Base-by-base conservation (phyloP, 441 rosid species). In the Viola pubescens region DNA sequence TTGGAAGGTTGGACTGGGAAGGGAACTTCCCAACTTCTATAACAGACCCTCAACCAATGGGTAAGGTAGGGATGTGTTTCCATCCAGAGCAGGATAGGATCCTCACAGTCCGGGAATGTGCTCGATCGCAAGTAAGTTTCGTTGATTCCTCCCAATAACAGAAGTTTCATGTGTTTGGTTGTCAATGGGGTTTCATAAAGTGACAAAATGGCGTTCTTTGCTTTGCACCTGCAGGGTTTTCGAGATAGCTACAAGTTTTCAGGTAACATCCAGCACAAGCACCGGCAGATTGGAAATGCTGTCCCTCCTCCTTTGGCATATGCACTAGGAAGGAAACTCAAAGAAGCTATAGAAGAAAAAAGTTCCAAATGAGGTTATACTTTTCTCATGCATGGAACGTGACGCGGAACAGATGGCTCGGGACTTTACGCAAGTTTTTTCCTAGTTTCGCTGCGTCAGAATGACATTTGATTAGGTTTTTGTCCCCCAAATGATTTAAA, bases 11-110 rank as follows among this genome's bases (percentile, higher is more conserved):
- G 63, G 95, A 86, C 50, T 91, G 98, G 98, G 80, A 87, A 67
- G 98, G 98, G 2, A 88, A 91, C 65, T 88, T 91, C 64, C 98
- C 95, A 3, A 91, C 98, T 59, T 91, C 95, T 0, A 61, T 85
- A 14, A 91, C 91, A 3, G 94, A 88, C 61, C 98, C 98, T 67
- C 89, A 88, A 62, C 98, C 96, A 0, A 86, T 83, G 89, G 96
- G 98, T 37, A 88, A 81, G 71, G 96, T 91, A 7, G 98, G 98
- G 52, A 79, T 87, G 87, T 91, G 98, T 54, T 88, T 91, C 66
- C 91, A 88, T 68, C 98, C 98, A 6, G 95, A 86, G 1, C 96
- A 91, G 75, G 95, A 88, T 61, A 68, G 98, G 47, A 88, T 91
- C n/a, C 58, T 88, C 39, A 79, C 91, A 0, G 96, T 88, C 61